Evolutionary conservation across 352 stramenopile genomes (phyloP).

Genomic region (Bremia lactucae): DNA sequence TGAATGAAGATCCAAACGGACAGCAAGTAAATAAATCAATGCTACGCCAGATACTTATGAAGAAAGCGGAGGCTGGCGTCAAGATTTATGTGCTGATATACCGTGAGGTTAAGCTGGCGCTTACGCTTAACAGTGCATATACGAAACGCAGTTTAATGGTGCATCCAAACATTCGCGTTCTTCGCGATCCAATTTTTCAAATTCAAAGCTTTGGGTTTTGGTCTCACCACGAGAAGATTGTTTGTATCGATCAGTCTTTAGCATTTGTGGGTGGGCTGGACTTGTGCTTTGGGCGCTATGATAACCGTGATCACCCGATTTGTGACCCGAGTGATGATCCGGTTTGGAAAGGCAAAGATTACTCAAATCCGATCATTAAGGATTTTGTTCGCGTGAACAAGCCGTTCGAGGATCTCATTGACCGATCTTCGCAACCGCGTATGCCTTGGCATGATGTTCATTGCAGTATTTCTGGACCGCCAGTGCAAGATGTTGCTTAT

Average conservation of each 20-base stretch:
- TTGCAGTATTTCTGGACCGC: slow-evolving; percentile 67
- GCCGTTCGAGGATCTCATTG: slow-evolving; percentile 76
- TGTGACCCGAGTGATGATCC: slow-evolving; percentile 56
- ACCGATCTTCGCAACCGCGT: slow-evolving; percentile 59
- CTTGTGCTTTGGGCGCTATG: slow-evolving; percentile 84
- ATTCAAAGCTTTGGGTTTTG: slow-evolving; percentile 86
- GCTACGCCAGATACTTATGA: slow-evolving; percentile 63
- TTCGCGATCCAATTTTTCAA: slow-evolving; percentile 86
- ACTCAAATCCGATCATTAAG: slow-evolving; percentile 86
- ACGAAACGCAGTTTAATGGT: slow-evolving; percentile 72
- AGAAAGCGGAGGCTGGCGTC: slow-evolving; percentile 71
- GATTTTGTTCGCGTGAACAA: slow-evolving; percentile 83
- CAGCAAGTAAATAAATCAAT: slow-evolving; percentile 56
- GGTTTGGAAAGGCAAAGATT: slow-evolving; percentile 77
- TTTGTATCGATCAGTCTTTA: slow-evolving; percentile 82
- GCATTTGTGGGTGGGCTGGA: slow-evolving; percentile 82
- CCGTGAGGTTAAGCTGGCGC: slow-evolving; percentile 80
- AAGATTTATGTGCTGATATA: slow-evolving; percentile 89
- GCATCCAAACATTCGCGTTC: slow-evolving; percentile 81
- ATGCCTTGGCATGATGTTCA: slow-evolving; percentile 88
- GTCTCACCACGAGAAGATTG: slow-evolving; percentile 91
- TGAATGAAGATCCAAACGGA: slow-evolving; percentile 18
- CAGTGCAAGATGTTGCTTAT: slow-evolving; percentile 77
- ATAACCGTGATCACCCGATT: slow-evolving; percentile 64
- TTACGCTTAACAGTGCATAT: slow-evolving; percentile 83